Conservation (phyloP, 257 asterid species). For the Plantago major region DNA sequence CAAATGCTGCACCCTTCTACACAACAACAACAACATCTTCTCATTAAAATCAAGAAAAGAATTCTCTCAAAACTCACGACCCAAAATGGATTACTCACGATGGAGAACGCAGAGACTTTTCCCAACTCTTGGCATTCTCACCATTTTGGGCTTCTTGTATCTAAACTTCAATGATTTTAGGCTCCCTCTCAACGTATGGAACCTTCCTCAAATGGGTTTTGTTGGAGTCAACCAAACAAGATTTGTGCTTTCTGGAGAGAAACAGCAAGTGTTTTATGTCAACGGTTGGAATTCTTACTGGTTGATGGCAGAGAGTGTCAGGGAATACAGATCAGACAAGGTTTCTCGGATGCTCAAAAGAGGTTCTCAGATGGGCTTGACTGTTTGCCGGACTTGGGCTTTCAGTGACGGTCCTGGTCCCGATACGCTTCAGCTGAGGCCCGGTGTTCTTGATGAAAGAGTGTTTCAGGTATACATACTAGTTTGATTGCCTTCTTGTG, state of each 20-base stretch:
- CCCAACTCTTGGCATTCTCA: conserved; percentile 31
- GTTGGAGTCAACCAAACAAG: conserved; percentile 52
- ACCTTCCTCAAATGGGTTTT: conserved; percentile 34
- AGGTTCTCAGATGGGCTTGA: conserved; percentile 48
- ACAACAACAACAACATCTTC: too few relatives aligned
- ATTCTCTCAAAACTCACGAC: too few relatives aligned
- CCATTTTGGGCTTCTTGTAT: conserved; percentile 26
- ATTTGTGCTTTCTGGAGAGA: conserved; percentile 26
- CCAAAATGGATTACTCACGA: conserved; percentile 28
- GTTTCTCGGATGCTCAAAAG: conserved; percentile 44
- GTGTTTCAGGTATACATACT: conserved; percentile 34
- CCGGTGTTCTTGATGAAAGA: conserved; percentile 40
- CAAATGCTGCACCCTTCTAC: too few relatives aligned
- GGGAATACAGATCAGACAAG: conserved; percentile 30
- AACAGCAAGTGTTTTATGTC: conserved; percentile 26
- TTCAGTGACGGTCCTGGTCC: conserved; percentile 49
- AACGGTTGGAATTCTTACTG: conserved; percentile 70
- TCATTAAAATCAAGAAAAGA: too few relatives aligned
- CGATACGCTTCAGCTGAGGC: conserved; percentile 38
- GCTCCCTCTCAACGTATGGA: conserved; percentile 28
- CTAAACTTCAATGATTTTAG: conserved; percentile 32
- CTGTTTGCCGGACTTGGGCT: conserved; percentile 61
- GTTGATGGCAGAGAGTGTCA: conserved; percentile 48
- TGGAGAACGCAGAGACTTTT: conserved; percentile 36
- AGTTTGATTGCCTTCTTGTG: neutral